phyloP scores from a whole-genome alignment of 108 stramenopile genomes.

The Conticribra guillardii region DNA sequence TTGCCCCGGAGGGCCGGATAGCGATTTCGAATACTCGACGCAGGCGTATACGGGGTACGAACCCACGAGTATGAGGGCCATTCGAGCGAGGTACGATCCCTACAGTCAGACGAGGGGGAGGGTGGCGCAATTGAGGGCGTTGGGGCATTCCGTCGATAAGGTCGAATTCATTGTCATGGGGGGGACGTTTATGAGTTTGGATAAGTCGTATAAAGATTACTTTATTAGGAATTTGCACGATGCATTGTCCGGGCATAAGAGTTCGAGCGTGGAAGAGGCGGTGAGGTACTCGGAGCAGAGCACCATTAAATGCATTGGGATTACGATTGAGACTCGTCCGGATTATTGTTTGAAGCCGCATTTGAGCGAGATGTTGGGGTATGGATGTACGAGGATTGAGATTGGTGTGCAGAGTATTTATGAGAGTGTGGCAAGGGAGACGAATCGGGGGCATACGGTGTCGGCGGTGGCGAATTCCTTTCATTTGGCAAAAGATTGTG shows the following conservation, averaged over 20 bases:
- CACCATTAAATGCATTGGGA: constrained; percentile 91
- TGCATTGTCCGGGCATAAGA: constrained; percentile 88
- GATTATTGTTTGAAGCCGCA: constrained; percentile 96
- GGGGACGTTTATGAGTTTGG: constrained; percentile 93
- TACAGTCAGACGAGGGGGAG: constrained; percentile 90
- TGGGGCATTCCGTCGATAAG: constrained; percentile 95
- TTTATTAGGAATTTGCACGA: constrained; percentile 96
- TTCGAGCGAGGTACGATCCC: constrained; percentile 95
- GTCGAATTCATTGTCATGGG: constrained; percentile 98
- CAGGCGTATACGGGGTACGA: constrained; percentile 98
- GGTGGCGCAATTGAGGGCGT: constrained; percentile 81
- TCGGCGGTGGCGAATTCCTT: constrained; percentile 92
- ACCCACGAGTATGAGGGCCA: constrained; percentile 95
- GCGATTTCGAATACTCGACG: constrained; percentile 96
- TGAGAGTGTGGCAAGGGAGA: constrained; percentile 92
- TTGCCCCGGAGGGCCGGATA: constrained; percentile 96
- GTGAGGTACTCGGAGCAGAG: constrained; percentile 89
- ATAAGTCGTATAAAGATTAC: constrained; percentile 90
- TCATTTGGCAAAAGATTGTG: constrained; percentile 94
- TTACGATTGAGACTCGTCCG: constrained; percentile 97
- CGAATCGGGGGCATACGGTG: constrained; percentile 96
- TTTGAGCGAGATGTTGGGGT: constrained; percentile 92
- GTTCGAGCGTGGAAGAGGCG: constrained; percentile 84
- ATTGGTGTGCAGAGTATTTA: constrained; percentile 97
- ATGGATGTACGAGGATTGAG: constrained; percentile 98